Conservation (phyloP, 768 basidiomycete genomes). For the Coprinopsis marcescibilis region DNA sequence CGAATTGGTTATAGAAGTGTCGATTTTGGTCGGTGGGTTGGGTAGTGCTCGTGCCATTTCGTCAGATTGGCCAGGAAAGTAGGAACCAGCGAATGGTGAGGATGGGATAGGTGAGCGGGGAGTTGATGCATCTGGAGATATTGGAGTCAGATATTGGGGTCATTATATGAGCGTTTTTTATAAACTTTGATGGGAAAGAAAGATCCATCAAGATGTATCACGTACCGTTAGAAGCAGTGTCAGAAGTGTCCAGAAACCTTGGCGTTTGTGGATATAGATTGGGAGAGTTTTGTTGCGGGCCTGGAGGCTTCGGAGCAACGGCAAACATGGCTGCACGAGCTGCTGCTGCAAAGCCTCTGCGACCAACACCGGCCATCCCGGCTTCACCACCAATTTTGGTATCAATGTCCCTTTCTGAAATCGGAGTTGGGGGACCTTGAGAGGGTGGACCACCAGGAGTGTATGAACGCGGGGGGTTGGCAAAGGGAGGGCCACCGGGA, state of each 20-base stretch:
- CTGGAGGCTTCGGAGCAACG: conserved; percentile 17
- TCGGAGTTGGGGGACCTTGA: background rate
- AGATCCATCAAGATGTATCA: too few species aligned
- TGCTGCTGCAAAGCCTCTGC: conserved; percentile 77
- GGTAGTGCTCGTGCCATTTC: conserved; percentile 13
- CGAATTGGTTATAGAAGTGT: conserved; percentile 11
- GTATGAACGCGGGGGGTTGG: conserved; percentile 5
- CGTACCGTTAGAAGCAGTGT: too few species aligned
- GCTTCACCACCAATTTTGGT: conserved; percentile 74
- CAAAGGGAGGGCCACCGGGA: background rate
- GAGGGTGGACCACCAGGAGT: conserved; percentile 8
- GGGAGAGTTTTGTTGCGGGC: conserved; percentile 44
- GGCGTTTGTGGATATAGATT: too few species aligned
- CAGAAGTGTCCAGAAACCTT: too few species aligned
- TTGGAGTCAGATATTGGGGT: too few species aligned
- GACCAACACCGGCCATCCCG: conserved; percentile 88
- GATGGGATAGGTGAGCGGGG: conserved; percentile 40
- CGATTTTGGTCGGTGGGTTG: conserved; percentile 22
- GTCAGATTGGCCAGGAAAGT: conserved; percentile 26
- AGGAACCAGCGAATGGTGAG: conserved; percentile 40
- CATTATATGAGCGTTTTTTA: background rate
- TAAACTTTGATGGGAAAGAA: background rate
- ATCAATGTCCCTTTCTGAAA: conserved; percentile 39
- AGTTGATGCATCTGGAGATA: conserved; percentile 25
- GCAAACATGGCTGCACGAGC: conserved; percentile 47